Conservation (phyloP, 2,329 filamentous ascomycete genomes). For the Aphanoascus verrucosus region DNA sequence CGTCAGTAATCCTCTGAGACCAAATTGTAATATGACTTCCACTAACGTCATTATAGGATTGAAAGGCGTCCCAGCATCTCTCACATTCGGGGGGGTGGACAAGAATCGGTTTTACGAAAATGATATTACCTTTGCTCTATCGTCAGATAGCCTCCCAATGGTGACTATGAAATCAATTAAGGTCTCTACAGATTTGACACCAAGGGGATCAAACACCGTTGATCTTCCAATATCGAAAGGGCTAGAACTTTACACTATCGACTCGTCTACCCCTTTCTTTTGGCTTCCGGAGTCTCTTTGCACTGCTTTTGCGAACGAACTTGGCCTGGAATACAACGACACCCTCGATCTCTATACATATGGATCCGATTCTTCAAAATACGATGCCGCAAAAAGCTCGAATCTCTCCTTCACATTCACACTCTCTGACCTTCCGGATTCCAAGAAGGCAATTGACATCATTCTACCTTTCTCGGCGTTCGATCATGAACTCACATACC, state of each 20-base stretch:
- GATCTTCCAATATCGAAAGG: constrained; percentile 18
- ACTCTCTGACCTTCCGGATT: constrained; percentile 23
- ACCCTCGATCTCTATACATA: constrained; percentile 29
- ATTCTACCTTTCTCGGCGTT: constrained; percentile 33
- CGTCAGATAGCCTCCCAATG: constrained; percentile 23
- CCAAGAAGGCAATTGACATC: constrained; percentile 23
- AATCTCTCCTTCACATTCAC: constrained; percentile 30
- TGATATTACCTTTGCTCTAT: constrained; percentile 22
- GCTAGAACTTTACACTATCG: constrained; percentile 25
- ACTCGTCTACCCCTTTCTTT: constrained; percentile 33
- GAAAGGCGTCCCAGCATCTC: constrained; percentile 24
- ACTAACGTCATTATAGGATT: constrained; percentile 16
- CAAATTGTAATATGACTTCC: neutral
- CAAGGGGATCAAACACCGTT: constrained; percentile 13
- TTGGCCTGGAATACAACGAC: constrained; percentile 29
- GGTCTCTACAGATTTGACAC: constrained; percentile 15
- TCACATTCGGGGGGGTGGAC: constrained; percentile 27
- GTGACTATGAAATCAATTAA: constrained; percentile 24
- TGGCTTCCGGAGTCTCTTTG: constrained; percentile 32
- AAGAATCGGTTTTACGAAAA: constrained; percentile 23
- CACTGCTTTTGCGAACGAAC: constrained; percentile 27
- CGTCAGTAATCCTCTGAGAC: constrained; percentile 16
- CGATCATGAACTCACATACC: constrained; percentile 28
- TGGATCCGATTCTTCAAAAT: constrained; percentile 20
- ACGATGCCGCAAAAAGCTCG: constrained; percentile 18